Evolutionary conservation across 345 rosid species (phyloP), one percentile per base, ranked within the genome.

Genomic region (Stellera chamaejasme): DNA sequence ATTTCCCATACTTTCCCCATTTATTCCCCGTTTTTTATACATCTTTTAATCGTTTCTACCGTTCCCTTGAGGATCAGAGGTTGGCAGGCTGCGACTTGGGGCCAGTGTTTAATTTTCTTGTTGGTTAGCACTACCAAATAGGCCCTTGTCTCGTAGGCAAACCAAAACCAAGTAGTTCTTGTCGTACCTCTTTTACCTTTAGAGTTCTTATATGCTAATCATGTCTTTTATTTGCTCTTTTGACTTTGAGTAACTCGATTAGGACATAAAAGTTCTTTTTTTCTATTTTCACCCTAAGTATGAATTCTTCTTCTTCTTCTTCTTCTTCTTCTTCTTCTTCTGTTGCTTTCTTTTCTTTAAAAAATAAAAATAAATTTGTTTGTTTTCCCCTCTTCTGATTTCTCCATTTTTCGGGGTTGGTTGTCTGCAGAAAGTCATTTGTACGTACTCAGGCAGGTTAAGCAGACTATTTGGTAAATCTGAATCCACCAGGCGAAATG

Each of bases 391-490:
- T 23, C 23, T 27, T 66, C 58, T 60, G 36, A 67, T 57, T 44
- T 19, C 45, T 63, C 45, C 27, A 39, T 54, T 14, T 32, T 11
- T 25, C 65, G 62, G 23, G 62, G 23, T 19, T 19, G 23, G 51
- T 43, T 60, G 23, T 62, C 53, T 71, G 72, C 94, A 93, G 97
- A 72, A 60, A 73, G 79, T 87, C 43, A 60, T 93, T 41, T 78
- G 83, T 57, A 59, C 72, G 0, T 81, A 79, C 62, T 87, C 91
- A 4, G 85, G 84, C 28, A 82, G 78, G 67, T 64, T 93, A 36
- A 68, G 78, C 71, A 83, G 68, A 68, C 61, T 89, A 50, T 74
- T 84, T 58, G 80, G 90, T 26, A 83, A 77, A 70, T 82, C 91
- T 47, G 64, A 69, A 10, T 57, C 60, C 45, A 55, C 74, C 32